A percentile compares a stretch with the other conserved stretches of the same genome.
Conservation (phyloP, 164 flowering plant species). For the Platanus orientalis region DNA sequence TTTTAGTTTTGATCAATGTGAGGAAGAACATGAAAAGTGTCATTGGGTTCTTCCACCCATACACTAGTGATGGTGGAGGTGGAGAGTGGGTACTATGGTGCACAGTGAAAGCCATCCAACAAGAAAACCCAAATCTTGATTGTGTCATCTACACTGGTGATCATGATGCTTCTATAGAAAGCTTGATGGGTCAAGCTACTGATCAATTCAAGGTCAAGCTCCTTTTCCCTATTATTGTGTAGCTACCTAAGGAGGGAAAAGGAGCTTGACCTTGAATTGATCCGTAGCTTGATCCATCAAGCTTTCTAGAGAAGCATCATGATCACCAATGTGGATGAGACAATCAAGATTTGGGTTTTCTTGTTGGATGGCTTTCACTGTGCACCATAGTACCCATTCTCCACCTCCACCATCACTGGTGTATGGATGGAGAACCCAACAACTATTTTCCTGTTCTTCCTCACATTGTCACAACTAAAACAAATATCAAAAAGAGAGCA, state of each 20-base stretch:
- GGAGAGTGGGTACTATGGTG: constrained; percentile 98
- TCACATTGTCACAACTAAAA: constrained; percentile 15
- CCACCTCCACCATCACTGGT: constrained; percentile 99
- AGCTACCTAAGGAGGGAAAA: too few species aligned
- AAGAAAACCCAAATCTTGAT: constrained; percentile 59
- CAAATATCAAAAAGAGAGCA: constrained; percentile 10
- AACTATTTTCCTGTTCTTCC: constrained; percentile 38
- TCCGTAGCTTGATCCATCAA: constrained; percentile 63
- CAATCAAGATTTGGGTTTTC: constrained; percentile 61
- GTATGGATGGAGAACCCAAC: constrained; percentile 92
- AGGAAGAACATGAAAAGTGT: constrained; percentile 41
- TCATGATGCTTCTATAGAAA: constrained; percentile 40
- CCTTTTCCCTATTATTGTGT: too few species aligned
- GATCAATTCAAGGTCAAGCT: constrained; percentile 85
- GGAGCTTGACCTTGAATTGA: constrained; percentile 77
- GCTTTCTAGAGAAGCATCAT: constrained; percentile 43
- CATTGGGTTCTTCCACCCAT: constrained; percentile 89
- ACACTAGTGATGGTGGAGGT: constrained; percentile 98
- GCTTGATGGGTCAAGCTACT: constrained; percentile 54
- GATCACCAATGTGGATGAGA: constrained; percentile 35
- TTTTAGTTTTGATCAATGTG: constrained; percentile 14
- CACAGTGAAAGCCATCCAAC: constrained; percentile 89
- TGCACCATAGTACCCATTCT: constrained; percentile 94
- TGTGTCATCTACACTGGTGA: constrained; percentile 44
- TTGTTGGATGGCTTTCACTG: constrained; percentile 87